Evolutionary conservation across 768 basidiomycete genomes (phyloP), one percentile per base, ranked within the genome.

Genomic region (Phylloporus sp.): DNA sequence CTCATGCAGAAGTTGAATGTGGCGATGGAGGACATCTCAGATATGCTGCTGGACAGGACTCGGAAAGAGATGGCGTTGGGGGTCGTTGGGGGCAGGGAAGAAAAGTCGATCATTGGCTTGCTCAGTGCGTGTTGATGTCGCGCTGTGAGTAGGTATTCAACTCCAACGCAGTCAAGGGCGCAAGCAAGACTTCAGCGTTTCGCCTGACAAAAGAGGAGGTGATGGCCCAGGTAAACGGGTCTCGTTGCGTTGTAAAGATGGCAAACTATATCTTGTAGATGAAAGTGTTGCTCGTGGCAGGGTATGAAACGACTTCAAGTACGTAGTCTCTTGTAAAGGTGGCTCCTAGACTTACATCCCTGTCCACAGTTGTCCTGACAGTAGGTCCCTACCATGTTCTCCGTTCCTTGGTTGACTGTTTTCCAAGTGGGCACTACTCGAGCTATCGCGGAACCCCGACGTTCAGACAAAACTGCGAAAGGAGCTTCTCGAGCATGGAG

Each of bases 361-460:
- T 10, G 3, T 16, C n/a, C 24, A 6, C 16, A 66, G 64, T 58
- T 9, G 57, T 24, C 29, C 32, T 66, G 42, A 62, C 52, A 10
- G 60, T 57, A 31, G 44, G n/a, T 34, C 0, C 4, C 10, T 12
- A 13, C 6, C 0, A 11, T 32, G 22, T 2, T 4, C 34, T 28
- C 10, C 15, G 2, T 22, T 9, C 18, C 1, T 32, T 24, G 15
- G 32, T 20, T 13, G 0, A 22, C 35, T 40, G 8, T 12, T 8
- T 6, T 23, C 22, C 16, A 22, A 78, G 78, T 84, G 82, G 81
- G 76, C 79, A 1, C 67, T 85, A 0, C 74, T 84, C n/a, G 81
- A 84, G 54, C 72, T 84, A 2, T 72, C 71, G 3, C 72, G 70
- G 20, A 60, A 78, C 47, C 73, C 68, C 0, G 72, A 78, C 12